Percentiles rank a stretch among this genome's conserved stretches.
phyloP scores from a whole-genome alignment of 805 yeast species.

The Hanseniaspora mollemarum region DNA sequence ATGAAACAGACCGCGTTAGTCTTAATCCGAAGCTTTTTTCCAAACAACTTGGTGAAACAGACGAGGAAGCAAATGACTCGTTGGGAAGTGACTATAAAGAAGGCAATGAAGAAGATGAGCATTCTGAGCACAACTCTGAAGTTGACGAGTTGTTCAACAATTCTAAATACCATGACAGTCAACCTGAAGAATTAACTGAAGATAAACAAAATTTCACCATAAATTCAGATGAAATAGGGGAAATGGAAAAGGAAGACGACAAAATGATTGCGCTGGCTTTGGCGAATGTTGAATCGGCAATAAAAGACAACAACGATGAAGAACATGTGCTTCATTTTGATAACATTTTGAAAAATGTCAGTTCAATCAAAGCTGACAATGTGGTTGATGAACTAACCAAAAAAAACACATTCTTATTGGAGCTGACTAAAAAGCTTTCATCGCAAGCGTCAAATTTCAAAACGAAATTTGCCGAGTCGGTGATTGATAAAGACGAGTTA shows the following conservation, averaged over 20 bases:
- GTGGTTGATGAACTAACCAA: neutral
- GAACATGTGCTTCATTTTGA: conserved; percentile 10
- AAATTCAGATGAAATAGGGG: neutral
- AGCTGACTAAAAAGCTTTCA: neutral
- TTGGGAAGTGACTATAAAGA: conserved; percentile 25
- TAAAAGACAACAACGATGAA: neutral
- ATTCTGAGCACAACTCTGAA: neutral
- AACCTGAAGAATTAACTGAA: neutral
- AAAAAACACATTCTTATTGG: conserved; percentile 6
- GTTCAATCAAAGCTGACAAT: neutral
- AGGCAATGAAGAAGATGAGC: neutral
- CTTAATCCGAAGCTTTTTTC: no score
- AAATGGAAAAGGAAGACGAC: neutral
- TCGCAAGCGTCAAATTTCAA: conserved; percentile 8
- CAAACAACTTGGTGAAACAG: conserved; percentile 2
- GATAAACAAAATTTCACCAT: neutral
- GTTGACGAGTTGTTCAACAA: neutral
- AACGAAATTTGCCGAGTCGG: neutral
- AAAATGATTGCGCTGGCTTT: neutral
- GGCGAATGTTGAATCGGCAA: neutral
- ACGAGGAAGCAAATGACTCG: conserved; percentile 18
- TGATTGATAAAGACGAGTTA: conserved; percentile 5
- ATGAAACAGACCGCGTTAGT: conserved; percentile 7
- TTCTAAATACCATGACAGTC: neutral
- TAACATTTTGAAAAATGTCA: conserved; percentile 3